Conservation (phyloP, 257 asterid genomes). For the Plantago ovata region DNA sequence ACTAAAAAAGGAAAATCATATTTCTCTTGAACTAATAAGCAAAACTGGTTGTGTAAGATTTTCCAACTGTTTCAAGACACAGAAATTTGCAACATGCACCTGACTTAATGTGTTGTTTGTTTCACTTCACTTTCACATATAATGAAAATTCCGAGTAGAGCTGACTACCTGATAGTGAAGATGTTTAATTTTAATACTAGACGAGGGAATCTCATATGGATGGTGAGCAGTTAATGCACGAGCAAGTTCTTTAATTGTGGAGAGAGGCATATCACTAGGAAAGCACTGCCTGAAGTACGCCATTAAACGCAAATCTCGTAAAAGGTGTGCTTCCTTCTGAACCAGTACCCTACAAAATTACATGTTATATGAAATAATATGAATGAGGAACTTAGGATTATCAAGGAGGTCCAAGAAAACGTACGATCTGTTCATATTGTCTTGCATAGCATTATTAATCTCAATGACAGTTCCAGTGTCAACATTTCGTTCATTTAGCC, state of each 20-base stretch:
- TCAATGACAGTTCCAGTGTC: conserved; percentile 45
- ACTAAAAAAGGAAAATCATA: no score
- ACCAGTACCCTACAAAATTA: conserved; percentile 45
- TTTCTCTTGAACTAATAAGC: no score
- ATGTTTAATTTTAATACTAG: conserved; percentile 66
- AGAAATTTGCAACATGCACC: neutral
- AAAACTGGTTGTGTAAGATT: no score
- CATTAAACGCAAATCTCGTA: conserved; percentile 71
- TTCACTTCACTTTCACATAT: no score
- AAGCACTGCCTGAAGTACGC: conserved; percentile 93
- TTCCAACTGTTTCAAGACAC: neutral
- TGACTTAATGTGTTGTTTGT: neutral
- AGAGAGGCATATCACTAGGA: conserved; percentile 48
- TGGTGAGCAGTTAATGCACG: conserved; percentile 72
- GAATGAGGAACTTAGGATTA: no score
- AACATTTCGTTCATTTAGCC: conserved; percentile 53
- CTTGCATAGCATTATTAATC: conserved; percentile 73
- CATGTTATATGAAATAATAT: neutral
- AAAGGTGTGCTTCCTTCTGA: conserved; percentile 57
- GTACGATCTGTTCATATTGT: conserved; percentile 71
- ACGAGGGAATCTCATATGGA: conserved; percentile 70
- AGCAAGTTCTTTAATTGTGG: conserved; percentile 78
- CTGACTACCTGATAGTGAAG: conserved; percentile 73
- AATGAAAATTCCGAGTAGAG: conserved; percentile 12
- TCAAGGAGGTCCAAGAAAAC: conserved; percentile 16